Conservation (phyloP, 345 rosid genomes). For the Microthlaspi erraticum region DNA sequence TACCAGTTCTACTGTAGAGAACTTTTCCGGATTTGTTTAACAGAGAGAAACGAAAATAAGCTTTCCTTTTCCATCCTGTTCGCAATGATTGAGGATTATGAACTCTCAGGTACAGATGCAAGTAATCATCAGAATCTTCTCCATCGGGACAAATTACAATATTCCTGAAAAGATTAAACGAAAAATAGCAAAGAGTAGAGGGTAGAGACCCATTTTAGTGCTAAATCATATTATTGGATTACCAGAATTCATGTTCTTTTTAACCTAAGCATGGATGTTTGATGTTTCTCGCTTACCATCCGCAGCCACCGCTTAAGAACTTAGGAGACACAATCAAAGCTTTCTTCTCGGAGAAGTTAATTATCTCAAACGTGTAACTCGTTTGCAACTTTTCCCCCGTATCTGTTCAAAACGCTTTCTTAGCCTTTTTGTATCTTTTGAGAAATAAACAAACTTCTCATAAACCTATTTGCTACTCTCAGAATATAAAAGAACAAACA, state of each 20-base stretch:
- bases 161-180: neutral
- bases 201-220: too few relatives aligned
- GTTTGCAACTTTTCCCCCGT: neutral
- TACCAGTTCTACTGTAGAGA: neutral
- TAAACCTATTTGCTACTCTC: neutral
- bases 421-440: neutral
- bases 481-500: too few relatives aligned
- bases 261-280: too few relatives aligned
- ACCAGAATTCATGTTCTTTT: too few relatives aligned
- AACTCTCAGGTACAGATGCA: neutral
- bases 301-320: neutral
- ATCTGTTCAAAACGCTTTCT: neutral
- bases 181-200: too few relatives aligned
- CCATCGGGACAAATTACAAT: neutral
- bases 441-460: neutral
- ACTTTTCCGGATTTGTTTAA: neutral
- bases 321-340: neutral
- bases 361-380: neutral
- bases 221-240: neutral
- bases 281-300: neutral
- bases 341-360: conserved; percentile 10
- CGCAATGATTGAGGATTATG: neutral
- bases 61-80: conserved; percentile 3
- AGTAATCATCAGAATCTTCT: neutral
- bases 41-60: neutral